Base-by-base conservation (phyloP, 2,329 filamentous ascomycete species). In the Ophiostoma tasmaniense region DNA sequence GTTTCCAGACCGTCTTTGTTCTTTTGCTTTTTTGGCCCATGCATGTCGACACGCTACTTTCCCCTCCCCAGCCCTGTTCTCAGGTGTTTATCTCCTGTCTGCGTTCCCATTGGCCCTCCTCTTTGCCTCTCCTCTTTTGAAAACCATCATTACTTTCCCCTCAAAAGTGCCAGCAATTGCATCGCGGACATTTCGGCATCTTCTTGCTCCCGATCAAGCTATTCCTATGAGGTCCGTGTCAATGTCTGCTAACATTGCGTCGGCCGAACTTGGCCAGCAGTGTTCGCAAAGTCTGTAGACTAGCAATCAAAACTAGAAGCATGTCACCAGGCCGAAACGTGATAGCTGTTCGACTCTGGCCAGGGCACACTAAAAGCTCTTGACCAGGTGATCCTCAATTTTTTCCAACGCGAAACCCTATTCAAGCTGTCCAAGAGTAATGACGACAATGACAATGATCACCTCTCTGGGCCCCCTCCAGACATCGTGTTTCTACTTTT, bases 1-100 rank as follows among this genome's bases (percentile, higher is more conserved):
- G 22, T 55, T 25, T 55, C 10, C 28, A 62, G 59, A 62, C 59
- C 59, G 59, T 62, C 59, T 62, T 62, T 61, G n/a, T n/a, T n/a
- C n/a, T 37, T 0, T 62, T n/a, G n/a, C 28, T 35, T 20, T 35
- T n/a, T 13, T 55, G 50, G 7, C 22, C 45, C 6, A 7, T 55
- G n/a, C 13, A 10, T 25, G 8, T 11, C 25, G 4, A 11, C 3
- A 4, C n/a, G n/a, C n/a, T 55, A 13, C 50, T 55, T 25, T 10
- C 25, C n/a, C 50, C 25, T 22, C 8, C 25, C 3, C 11, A 28
- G 22, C 8, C 7, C n/a, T 55, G 20, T 13, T 22, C 8, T 25
- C 8, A 17, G 17, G 1, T n/a, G 42, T 14, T 55, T 25, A 10
- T 13, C 50, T 11, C 25, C 13, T 55, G 10, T 55, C 22, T 25